A percentile compares a stretch with the other conserved stretches of the same genome.
Evolutionary conservation across 768 basidiomycete genomes (phyloP).

Genomic region (Suillus americanus): DNA sequence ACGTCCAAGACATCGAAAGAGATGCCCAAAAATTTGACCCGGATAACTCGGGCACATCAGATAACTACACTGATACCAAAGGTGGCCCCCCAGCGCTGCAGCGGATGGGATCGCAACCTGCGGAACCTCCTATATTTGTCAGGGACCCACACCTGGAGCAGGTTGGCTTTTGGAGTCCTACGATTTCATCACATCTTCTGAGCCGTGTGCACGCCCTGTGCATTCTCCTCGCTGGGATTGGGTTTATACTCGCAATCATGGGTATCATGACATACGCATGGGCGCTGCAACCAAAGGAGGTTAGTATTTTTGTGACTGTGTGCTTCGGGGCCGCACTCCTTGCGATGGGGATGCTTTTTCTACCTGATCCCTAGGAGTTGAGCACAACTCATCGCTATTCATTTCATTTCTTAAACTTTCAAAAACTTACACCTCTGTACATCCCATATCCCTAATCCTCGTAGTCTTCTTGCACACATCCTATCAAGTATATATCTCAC

Average conservation of each 20-base stretch:
- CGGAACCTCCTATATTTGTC: slow-evolving; percentile 37
- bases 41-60: neutral
- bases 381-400: neutral
- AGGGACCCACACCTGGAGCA: slow-evolving; percentile 51
- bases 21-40: neutral
- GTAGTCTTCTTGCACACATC: neutral
- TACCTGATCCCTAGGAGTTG: neutral
- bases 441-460: neutral
- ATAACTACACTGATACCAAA: neutral
- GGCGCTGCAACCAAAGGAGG: slow-evolving; percentile 44
- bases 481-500: neutral
- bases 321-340: slow-evolving; percentile 39
- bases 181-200: slow-evolving; percentile 44
- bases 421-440: neutral
- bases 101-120: slow-evolving; percentile 6
- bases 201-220: slow-evolving; percentile 49
- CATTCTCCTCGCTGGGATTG: slow-evolving; percentile 43
- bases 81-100: neutral
- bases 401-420: neutral
- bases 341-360: slow-evolving; percentile 8
- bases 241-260: slow-evolving; percentile 49
- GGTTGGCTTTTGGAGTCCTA: slow-evolving; percentile 42
- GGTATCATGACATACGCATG: slow-evolving; percentile 55
- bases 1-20: slow-evolving; percentile 15
- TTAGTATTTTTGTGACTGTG: slow-evolving; percentile 42